These are phyloP conservation scores for Adansonia digitata DNA, from an alignment of 345 rosid species.

Conservation along the genomic window DNA sequence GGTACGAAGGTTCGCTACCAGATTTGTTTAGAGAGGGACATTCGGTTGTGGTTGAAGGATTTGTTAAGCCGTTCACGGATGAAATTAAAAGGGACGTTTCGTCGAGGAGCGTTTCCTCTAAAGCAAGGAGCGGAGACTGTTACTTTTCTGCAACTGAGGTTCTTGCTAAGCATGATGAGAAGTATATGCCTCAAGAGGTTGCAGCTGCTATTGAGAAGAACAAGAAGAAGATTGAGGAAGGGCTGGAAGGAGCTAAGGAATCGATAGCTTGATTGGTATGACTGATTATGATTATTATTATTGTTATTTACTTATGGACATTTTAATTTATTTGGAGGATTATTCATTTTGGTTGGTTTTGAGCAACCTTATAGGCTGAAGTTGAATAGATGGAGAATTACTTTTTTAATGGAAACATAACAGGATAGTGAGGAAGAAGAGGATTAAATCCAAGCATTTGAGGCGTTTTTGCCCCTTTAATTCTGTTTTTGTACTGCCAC, in stretches of 20 bases:
- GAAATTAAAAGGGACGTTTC: slow-evolving; percentile 53
- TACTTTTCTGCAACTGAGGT: slow-evolving; percentile 80
- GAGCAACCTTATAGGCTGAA: neutral
- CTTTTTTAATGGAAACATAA: neutral
- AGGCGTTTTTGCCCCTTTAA: neutral
- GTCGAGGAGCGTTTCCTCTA: slow-evolving; percentile 46
- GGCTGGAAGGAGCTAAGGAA: slow-evolving; percentile 20
- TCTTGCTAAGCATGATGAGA: slow-evolving; percentile 96
- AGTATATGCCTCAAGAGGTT: slow-evolving; percentile 94
- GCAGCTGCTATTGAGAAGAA: slow-evolving; percentile 97
- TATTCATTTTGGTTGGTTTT: neutral
- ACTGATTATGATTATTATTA: too few relatives aligned
- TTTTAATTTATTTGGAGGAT: neutral
- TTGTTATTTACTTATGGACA: neutral
- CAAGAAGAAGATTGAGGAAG: slow-evolving; percentile 54
- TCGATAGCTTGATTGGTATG: slow-evolving; percentile 21
- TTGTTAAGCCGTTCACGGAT: slow-evolving; percentile 64
- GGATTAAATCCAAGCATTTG: slow-evolving; percentile 3
- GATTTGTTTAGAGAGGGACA: slow-evolving; percentile 95
- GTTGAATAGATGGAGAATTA: neutral
- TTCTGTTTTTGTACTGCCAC: slow-evolving; percentile 20
- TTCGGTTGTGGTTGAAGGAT: slow-evolving; percentile 91
- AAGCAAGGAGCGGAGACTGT: slow-evolving; percentile 63
- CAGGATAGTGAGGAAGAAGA: neutral
- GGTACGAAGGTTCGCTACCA: slow-evolving; percentile 74